phyloP scores from a whole-genome alignment of 2,329 filamentous ascomycete species.

The Pestalotiopsis sp. region DNA sequence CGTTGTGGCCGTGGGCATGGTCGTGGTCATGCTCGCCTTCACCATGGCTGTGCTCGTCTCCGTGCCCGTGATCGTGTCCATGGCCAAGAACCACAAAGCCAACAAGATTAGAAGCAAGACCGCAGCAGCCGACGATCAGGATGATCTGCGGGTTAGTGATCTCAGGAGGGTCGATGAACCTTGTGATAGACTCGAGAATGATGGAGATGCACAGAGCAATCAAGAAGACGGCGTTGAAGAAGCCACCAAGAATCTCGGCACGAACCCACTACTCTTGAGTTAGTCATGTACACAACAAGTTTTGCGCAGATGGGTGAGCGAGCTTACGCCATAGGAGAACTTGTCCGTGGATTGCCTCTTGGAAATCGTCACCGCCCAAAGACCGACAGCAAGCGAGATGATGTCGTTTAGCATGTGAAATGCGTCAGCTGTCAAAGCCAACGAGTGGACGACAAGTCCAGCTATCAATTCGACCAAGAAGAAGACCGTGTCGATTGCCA shows the following conservation, averaged over 20 bases:
- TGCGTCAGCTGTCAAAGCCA: constrained; percentile 92
- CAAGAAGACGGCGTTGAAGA: constrained; percentile 96
- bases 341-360: constrained; percentile 83
- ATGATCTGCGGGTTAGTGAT: constrained; percentile 85
- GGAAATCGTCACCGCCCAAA: constrained; percentile 93
- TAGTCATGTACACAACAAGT: background rate
- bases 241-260: constrained; percentile 91
- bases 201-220: constrained; percentile 96
- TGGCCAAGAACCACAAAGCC: constrained; percentile 92
- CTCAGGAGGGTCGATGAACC: constrained; percentile 87
- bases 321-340: constrained; percentile 84
- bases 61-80: constrained; percentile 74
- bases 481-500: constrained; percentile 85
- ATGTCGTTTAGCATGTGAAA: constrained; percentile 99
- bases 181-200: constrained; percentile 89
- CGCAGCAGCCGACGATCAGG: constrained; percentile 83
- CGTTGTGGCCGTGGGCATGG: constrained; percentile 41
- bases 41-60: constrained; percentile 49
- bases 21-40: constrained; percentile 50
- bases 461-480: constrained; percentile 86
- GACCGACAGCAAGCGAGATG: constrained; percentile 84
- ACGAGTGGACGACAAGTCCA: constrained; percentile 84
- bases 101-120: constrained; percentile 83
- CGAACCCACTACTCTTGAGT: constrained; percentile 74
- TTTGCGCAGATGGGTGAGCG: constrained; percentile 32